These are phyloP conservation scores for Borovskyia barvae DNA, from an alignment of 208 protist species.

Conservation along the genomic window DNA sequence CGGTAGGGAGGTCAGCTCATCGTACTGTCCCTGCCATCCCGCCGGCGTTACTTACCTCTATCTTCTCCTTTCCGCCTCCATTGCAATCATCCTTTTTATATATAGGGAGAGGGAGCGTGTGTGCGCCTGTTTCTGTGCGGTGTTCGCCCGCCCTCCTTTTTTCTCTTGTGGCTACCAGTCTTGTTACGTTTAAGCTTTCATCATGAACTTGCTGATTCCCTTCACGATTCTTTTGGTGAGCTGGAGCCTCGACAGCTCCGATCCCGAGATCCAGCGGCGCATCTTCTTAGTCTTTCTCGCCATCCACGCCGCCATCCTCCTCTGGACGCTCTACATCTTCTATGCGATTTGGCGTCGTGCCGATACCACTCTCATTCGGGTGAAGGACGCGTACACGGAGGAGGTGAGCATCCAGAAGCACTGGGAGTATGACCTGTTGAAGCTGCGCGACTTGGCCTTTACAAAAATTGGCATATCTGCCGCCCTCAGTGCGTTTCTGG, in stretches of 20 bases:
- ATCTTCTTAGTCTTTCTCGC: slow-evolving; percentile 55
- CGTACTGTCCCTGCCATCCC: too few species aligned
- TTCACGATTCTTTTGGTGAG: slow-evolving; percentile 65
- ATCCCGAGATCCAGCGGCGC: slow-evolving; percentile 53
- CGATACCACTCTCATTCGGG: slow-evolving; percentile 41
- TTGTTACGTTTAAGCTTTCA: background rate
- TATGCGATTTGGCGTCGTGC: slow-evolving; percentile 40
- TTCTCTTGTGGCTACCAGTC: too few species aligned
- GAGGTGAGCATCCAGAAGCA: slow-evolving; percentile 41
- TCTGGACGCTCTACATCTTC: slow-evolving; percentile 47
- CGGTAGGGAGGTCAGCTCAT: too few species aligned
- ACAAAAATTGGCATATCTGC: slow-evolving; percentile 54
- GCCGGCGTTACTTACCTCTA: too few species aligned
- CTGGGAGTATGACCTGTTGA: slow-evolving; percentile 68
- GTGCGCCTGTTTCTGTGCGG: too few species aligned
- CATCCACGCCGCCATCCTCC: slow-evolving; percentile 48
- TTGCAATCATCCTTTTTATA: too few species aligned
- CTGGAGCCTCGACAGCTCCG: slow-evolving; percentile 84
- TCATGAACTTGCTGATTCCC: slow-evolving; percentile 76
- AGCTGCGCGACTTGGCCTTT: slow-evolving; percentile 70
- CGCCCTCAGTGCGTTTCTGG: slow-evolving; percentile 49
- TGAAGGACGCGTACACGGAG: slow-evolving; percentile 54
- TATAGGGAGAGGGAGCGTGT: too few species aligned
- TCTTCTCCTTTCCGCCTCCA: background rate
- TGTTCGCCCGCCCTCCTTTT: too few species aligned